Base-by-base conservation (phyloP, 2,329 filamentous ascomycete species). In the Tolypocladium sp. region DNA sequence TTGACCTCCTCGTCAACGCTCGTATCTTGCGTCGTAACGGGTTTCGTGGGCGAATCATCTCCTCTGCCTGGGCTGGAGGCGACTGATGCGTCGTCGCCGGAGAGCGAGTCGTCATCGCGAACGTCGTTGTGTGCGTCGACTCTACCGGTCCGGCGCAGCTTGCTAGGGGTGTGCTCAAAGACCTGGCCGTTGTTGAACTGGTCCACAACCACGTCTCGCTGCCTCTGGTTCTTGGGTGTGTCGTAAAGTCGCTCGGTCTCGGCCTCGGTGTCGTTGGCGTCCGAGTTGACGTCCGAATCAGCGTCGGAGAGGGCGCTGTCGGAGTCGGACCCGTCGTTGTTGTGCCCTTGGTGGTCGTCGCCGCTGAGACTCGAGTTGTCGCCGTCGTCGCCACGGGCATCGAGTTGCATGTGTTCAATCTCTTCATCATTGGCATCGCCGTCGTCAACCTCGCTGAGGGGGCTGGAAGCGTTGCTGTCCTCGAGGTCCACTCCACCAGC, bases 231-330 rank as follows among this genome's bases (percentile, higher is more conserved):
- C 63, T 85, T 84, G 22, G 92, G 92, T n/a, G 91, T 96, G 69
- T 90, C 87, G 69, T 94, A 94, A 61, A 99, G 82, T 60, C 94
- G 87, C 75, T 97, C 92, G 2, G 93, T 97, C 75, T 97, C 93
- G 40, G 93, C 93, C 74, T 97, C 93, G 4, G 92, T 88, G 71
- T 84, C 84, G 68, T 85, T 83, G 65, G 76, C 79, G 33, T 75
- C 73, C 3, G 72, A 75, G 61, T 71, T 66, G 17, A 69, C 67
- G 52, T 75, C 73, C 17, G 72, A 74, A 37, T 77, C 76, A 58
- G 78, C 74, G 61, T 86, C 82, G 20, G 85, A 84, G 60, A 84
- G 78, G 62, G 82, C 77, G 65, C 78, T 83, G 64, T 81, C 78
- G 10, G 79, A 79, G 65, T 78, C 75, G 37, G 71, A 73, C 52